Percentiles rank a stretch among this genome's conserved stretches.
Conservation (phyloP, 352 stramenopile species). For the Phytophthora citrophthora region DNA sequence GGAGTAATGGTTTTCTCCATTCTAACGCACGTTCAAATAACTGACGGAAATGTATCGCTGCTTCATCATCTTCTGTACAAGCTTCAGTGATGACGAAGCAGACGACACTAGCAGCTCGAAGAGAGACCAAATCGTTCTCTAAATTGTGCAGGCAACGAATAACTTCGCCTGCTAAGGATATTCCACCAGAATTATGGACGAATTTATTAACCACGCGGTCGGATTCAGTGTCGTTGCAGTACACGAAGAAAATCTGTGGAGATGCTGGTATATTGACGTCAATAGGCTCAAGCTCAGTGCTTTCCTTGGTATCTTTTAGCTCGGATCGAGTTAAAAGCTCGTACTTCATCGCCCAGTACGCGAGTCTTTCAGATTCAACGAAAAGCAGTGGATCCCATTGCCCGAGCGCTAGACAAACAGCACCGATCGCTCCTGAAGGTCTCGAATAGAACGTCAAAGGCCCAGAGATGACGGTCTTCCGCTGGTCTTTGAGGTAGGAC, state of each 20-base stretch:
- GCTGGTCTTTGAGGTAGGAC: constrained; percentile 59
- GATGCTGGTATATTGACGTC: not conserved
- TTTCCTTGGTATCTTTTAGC: not conserved
- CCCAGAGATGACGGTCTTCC: constrained; percentile 43
- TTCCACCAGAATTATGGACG: constrained; percentile 13
- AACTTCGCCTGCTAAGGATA: constrained; percentile 17
- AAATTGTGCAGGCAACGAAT: constrained; percentile 21
- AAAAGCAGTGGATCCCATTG: constrained; percentile 50
- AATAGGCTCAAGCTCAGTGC: not conserved
- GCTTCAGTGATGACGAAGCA: constrained; percentile 50
- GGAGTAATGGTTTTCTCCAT: constrained; percentile 47
- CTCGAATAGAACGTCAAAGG: constrained; percentile 48
- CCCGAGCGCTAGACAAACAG: constrained; percentile 53
- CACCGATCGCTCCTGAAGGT: constrained; percentile 51
- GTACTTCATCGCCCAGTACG: constrained; percentile 26
- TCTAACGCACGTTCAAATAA: constrained; percentile 47
- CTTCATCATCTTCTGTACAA: constrained; percentile 19
- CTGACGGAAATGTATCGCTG: constrained; percentile 19
- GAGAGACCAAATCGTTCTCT: constrained; percentile 23
- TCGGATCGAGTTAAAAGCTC: constrained; percentile 18
- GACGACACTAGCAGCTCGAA: constrained; percentile 32
- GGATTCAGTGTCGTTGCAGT: constrained; percentile 15
- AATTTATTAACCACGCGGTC: constrained; percentile 13
- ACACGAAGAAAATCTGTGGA: constrained; percentile 29
- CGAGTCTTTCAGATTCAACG: constrained; percentile 10